A percentile compares a stretch with the other conserved stretches of the same genome.
These are phyloP conservation scores for Saccharomycopsis sp. DNA, from an alignment of 805 yeast genomes.

Conservation along the genomic window DNA sequence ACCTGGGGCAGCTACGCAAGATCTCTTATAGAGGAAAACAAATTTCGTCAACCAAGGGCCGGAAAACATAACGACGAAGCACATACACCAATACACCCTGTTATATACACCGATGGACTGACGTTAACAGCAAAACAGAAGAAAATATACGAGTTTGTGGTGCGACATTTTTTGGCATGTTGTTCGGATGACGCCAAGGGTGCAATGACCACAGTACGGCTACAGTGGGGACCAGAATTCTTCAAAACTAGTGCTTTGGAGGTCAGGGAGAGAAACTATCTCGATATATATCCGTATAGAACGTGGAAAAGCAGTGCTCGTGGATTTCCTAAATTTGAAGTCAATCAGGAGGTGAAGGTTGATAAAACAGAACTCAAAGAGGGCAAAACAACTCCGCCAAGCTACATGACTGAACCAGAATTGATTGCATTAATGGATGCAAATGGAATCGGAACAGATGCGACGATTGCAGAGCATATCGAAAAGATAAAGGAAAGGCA, in stretches of 20 bases:
- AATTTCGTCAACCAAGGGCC: slow-evolving; percentile 59
- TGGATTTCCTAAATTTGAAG: slow-evolving; percentile 54
- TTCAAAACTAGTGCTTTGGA: slow-evolving; percentile 70
- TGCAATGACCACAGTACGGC: slow-evolving; percentile 47
- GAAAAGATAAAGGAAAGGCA: slow-evolving; percentile 65
- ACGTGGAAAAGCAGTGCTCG: slow-evolving; percentile 64
- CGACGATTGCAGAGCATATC: slow-evolving; percentile 97
- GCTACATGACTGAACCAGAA: slow-evolving; percentile 84
- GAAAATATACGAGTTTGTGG: slow-evolving; percentile 79
- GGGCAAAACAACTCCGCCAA: slow-evolving; percentile 80
- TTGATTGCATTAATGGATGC: slow-evolving; percentile 90
- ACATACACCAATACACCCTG: slow-evolving; percentile 98
- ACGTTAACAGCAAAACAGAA: slow-evolving; percentile 40
- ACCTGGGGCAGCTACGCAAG: slow-evolving; percentile 73
- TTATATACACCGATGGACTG: slow-evolving; percentile 37
- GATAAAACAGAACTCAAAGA: slow-evolving; percentile 51
- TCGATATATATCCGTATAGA: slow-evolving; percentile 69
- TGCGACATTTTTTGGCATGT: slow-evolving; percentile 81
- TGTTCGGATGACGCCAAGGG: slow-evolving; percentile 92
- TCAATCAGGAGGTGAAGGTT: slow-evolving; percentile 53
- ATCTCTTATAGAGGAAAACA: slow-evolving; percentile 34
- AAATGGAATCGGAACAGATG: slow-evolving; percentile 98
- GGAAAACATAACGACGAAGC: slow-evolving; percentile 91
- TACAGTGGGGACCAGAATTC: slow-evolving; percentile 73
- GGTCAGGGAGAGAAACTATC: slow-evolving; percentile 66